Conservation (phyloP, 768 basidiomycete genomes). For the Phlegmacium glaucopus region DNA sequence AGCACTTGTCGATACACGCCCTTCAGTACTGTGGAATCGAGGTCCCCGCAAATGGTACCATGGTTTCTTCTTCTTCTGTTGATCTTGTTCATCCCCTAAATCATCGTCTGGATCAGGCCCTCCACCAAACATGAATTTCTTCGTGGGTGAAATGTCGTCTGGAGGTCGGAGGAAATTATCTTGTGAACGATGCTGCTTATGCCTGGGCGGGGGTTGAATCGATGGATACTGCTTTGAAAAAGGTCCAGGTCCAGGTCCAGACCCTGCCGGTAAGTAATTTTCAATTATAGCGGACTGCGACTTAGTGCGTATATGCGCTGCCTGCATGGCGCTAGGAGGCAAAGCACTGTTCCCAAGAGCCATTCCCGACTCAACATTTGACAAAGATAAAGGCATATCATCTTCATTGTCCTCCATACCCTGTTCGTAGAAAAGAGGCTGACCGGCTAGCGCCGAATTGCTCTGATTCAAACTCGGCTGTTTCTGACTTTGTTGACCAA, state of each 20-base stretch:
- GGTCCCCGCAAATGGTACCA: constrained; percentile 66
- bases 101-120: constrained; percentile 30
- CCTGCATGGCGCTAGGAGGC: constrained; percentile 65
- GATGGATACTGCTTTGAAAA: constrained; percentile 13
- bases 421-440: constrained; percentile 9
- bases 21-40: constrained; percentile 59
- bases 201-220: constrained; percentile 12
- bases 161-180: constrained; percentile 22
- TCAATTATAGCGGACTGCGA: constrained; percentile 88
- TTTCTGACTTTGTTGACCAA: constrained; percentile 40
- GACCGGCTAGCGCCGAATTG: constrained; percentile 12
- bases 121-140: constrained; percentile 21
- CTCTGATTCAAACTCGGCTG: constrained; percentile 16
- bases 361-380: constrained; percentile 11
- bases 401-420: constrained; percentile 9
- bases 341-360: constrained; percentile 21
- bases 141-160: constrained; percentile 8
- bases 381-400: constrained; percentile 15
- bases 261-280: constrained; percentile 28
- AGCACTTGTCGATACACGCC: constrained; percentile 28
- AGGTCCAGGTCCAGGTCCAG: constrained; percentile 6
- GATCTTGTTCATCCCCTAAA: constrained; percentile 36
- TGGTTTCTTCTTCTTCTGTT: constrained; percentile 57
- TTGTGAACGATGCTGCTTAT: constrained; percentile 22
- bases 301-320: constrained; percentile 66